These are phyloP conservation scores for Leucoagaricus sp. DNA, from an alignment of 1,284 basidiomycete species.

Conservation along the genomic window DNA sequence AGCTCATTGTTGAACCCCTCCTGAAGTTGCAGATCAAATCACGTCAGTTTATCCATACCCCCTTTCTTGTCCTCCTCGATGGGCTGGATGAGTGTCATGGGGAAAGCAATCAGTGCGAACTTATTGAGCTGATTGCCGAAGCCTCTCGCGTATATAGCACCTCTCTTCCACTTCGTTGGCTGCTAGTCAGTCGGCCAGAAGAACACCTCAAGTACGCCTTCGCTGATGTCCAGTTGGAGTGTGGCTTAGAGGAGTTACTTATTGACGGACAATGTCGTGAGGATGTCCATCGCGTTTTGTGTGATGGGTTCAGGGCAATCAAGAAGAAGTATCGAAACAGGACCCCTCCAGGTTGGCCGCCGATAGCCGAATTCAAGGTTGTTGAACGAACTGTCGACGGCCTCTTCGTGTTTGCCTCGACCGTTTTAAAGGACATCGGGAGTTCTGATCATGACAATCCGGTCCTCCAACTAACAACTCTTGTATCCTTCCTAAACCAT, in stretches of 20 bases:
- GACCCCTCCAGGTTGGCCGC: too few relatives aligned
- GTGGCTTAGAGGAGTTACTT: neutral
- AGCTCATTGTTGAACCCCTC: conserved; percentile 15
- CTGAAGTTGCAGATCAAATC: neutral
- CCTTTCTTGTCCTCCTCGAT: conserved; percentile 14
- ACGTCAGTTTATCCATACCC: neutral
- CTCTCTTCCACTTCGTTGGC: conserved; percentile 18
- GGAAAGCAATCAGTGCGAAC: conserved; percentile 7
- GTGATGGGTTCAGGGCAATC: neutral
- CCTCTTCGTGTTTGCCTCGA: neutral
- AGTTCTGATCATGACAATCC: neutral
- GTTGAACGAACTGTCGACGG: neutral
- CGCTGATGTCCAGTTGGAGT: neutral
- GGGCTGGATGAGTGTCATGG: conserved; percentile 17
- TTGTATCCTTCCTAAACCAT: neutral
- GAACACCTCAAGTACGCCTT: neutral
- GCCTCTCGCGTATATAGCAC: neutral
- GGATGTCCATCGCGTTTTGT: neutral
- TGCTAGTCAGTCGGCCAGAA: conserved; percentile 21
- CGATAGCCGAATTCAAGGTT: too few relatives aligned
- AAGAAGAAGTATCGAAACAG: neutral
- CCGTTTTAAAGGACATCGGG: neutral
- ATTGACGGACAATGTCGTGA: neutral
- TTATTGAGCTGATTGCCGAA: conserved; percentile 7
- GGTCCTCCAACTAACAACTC: neutral